Evolutionary conservation across 768 basidiomycete genomes (phyloP), one percentile per base, ranked within the genome.

Genomic region (Lentinula detonsa): DNA sequence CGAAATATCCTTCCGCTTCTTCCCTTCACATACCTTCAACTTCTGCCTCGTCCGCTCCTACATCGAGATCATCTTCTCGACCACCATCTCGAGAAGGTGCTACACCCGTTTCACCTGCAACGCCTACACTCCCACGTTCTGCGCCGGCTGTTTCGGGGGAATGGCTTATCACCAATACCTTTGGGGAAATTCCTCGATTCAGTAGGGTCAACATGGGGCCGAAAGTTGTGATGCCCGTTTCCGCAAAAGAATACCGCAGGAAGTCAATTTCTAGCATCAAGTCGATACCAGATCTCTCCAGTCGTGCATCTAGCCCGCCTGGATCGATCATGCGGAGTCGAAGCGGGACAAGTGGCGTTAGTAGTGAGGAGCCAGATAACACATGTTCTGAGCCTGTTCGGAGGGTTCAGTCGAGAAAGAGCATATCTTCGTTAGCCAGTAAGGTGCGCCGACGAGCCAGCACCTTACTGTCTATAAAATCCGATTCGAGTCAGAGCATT

Each of bases 201-300:
- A 46, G 43, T 31, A 45, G 57, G 15, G 13, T 59, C 18, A 59
- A 23, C 9, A 45, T 59, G 43, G 57, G 43, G 28, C 48, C 57
- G 8, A 49, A 49, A 16, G 57, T 59, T 21, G 45, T 59, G 11
- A 45, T 59, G 43, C 57, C 57, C 21, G 43, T 59, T 16, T 37
- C 57, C 21, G 57, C 57, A 31, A 45, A 49, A 13, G 57, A 59
- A 49, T 48, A 59, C 48, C 43, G 57, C 43, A 56, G 54, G 28
- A 56, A 31, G 37, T 56, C 54, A 23, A 40, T 56, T 21, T 18
- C n/a, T 39, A 23, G 37, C 35, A n/a, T 35, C 15, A 56, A 21
- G n/a, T 56, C 54, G 10, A 35, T 34, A 23, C 18, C 37, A 9
- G 40, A 43, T 43, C 16, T 34, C 13, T 15, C 21, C 13, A 23